Conservation (phyloP, 164 flowering plant genomes). For the Warburgia ugandensis region DNA sequence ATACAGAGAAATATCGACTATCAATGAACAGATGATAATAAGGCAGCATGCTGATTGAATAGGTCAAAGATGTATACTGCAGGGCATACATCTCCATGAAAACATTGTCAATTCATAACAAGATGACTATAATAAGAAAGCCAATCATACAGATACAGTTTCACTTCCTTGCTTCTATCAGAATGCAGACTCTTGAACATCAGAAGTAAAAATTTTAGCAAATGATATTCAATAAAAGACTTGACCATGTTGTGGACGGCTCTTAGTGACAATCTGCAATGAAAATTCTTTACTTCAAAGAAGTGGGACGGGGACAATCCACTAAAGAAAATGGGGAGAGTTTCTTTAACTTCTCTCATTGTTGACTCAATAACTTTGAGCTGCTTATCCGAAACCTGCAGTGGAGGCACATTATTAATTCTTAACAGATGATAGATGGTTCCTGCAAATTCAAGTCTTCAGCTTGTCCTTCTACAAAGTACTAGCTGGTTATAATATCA, state of each 20-base stretch:
- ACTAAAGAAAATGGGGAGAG: conserved; percentile 53
- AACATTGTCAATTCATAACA: too few relatives aligned
- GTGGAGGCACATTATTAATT: neutral
- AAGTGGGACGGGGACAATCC: conserved; percentile 56
- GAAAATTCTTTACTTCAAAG: conserved; percentile 31
- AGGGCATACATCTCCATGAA: too few relatives aligned
- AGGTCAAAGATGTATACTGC: too few relatives aligned
- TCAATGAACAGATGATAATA: too few relatives aligned
- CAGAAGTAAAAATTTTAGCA: neutral
- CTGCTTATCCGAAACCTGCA: conserved; percentile 42
- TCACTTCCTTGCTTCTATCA: neutral
- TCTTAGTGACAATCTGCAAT: conserved; percentile 34
- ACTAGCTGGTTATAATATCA: too few relatives aligned
- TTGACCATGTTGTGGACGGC: conserved; percentile 21
- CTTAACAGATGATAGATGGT: too few relatives aligned
- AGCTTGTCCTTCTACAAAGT: too few relatives aligned
- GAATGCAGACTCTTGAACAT: neutral
- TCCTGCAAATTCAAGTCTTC: too few relatives aligned
- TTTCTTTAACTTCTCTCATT: conserved; percentile 31
- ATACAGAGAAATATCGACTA: too few relatives aligned
- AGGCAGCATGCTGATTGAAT: too few relatives aligned
- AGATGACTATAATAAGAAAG: too few relatives aligned
- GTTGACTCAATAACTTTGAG: conserved; percentile 32
- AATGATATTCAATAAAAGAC: conserved; percentile 1
- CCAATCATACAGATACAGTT: neutral